Evolutionary conservation across 139 green algal species (phyloP), one percentile per base, ranked within the genome.

Genomic region (Coelastrella sp.): DNA sequence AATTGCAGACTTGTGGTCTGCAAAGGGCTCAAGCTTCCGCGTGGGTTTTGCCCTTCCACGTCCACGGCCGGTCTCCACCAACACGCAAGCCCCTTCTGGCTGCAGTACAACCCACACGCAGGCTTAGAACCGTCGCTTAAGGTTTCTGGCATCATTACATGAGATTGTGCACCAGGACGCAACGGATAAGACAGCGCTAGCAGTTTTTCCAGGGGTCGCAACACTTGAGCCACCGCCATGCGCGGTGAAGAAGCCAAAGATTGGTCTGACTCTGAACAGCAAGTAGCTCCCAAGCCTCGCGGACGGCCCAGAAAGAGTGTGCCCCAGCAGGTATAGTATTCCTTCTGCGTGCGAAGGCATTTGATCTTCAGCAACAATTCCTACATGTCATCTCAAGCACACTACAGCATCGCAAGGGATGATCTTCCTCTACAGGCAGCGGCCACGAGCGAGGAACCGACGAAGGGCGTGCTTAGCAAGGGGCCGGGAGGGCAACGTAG

Each of bases 371-470:
- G 15, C 6, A 49, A 49, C 35, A 49, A 49, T 49, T 49, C 35
- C 35, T 49, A 5, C 35, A 49, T 49, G 35, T 49, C 35, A 49
- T 49, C 3, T 49, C 35, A 3, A 49, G 35, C 35, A 49, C 35
- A 49, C 3, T 3, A 5, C 3, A 49, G 35, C 35, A 49, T 49
- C 35, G 35, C 35, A 49, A 49, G 35, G 35, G 35, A 49, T 49
- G 35, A 49, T 49, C 35, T 49, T 49, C 35, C 35, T 49, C 19
- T 60, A 25, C 27, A 87, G 82, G 82, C 82, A 14, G 82, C 82
- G n/a, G 82, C 82, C 7, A 87, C 49, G 19, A 87, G 82, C n/a
- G 82, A 87, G 63, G 82, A 78, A 58, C 82, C 82, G 57, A 63
- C 82, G n/a, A 87, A 65, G 14, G 27, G 35, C 63, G 24, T 35